Evolutionary conservation across 345 rosid species (phyloP).

Genomic region (Bretschneidera sinensis): DNA sequence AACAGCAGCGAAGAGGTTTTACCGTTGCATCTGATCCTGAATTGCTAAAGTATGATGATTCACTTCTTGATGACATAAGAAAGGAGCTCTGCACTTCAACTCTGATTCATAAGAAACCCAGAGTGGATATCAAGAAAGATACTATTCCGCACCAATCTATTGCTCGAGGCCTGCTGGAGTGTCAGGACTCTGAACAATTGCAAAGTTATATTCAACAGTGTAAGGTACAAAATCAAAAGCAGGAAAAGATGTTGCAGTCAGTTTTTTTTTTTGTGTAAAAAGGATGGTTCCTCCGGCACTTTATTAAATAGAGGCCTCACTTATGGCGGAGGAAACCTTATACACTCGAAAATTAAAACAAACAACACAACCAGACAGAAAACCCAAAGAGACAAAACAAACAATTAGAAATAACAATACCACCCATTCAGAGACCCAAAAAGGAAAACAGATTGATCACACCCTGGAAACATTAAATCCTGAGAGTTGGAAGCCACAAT

Average conservation of each 20-base stretch:
- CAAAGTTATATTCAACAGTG: constrained; percentile 72
- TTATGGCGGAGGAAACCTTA: too few relatives aligned
- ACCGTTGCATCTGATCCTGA: constrained; percentile 47
- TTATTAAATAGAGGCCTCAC: too few relatives aligned
- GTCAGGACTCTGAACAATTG: constrained; percentile 67
- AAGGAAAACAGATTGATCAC: too few relatives aligned
- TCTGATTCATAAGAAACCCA: constrained; percentile 74
- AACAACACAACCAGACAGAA: too few relatives aligned
- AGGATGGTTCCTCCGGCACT: too few relatives aligned
- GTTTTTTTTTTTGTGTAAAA: too few relatives aligned
- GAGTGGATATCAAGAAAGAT: constrained; percentile 84
- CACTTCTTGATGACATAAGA: constrained; percentile 17
- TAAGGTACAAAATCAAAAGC: constrained; percentile 52
- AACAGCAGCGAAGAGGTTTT: constrained; percentile 53
- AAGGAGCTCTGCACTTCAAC: constrained; percentile 35
- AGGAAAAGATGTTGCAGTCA: constrained; percentile 60
- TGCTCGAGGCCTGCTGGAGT: constrained; percentile 72
- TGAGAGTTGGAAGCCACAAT: too few relatives aligned
- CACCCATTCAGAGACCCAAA: too few relatives aligned
- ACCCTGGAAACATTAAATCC: too few relatives aligned
- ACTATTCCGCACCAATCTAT: constrained; percentile 75
- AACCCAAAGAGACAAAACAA: too few relatives aligned
- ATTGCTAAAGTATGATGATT: constrained; percentile 42
- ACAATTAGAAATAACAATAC: too few relatives aligned
- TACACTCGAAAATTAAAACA: too few relatives aligned